Evolutionary conservation across 179 eudicot species (phyloP), one percentile per base, ranked within the genome.

Genomic region (Sideroxylon spinosum): DNA sequence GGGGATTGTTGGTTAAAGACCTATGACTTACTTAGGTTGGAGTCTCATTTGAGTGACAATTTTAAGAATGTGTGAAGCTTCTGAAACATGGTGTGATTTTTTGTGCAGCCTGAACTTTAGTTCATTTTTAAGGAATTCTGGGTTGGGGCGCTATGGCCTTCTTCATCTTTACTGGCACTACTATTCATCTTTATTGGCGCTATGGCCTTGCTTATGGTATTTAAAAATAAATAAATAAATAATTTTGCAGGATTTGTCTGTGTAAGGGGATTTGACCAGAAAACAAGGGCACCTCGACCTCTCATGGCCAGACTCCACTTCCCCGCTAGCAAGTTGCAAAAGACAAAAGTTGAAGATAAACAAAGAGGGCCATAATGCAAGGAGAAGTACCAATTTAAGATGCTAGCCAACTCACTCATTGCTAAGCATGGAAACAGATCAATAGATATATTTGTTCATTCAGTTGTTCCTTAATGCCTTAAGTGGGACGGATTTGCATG

Each of bases 261-360:
- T 75, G 86, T 86, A 70, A 77, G 88, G 56, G 86, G 85, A 68
- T 84, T 86, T 78, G 86, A 84, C 71, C 83, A 57, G 28, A 77
- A 69, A 70, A 57, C 78, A 62, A 84, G 88, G 80, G 81, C 81
- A 26, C 88, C 88, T 76, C 82, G 85, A 77, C 88, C 88, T 48
- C 85, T 86, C 49, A 82, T 84, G 86, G 86, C 88, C 44, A 86
- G 88, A 74, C 76, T 86, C 67, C 86, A 86, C 75, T 86, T 86
- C 73, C 79, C 86, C 44, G 88, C 88, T 59, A 86, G 88, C 72
- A 86, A 84, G 78, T 71, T 77, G 67, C 53, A 16, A 37, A 81
- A 84, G 82, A 63, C 68, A 86, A 71, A 37, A 78, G 79, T 74
- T 28, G 81, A 81, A 75, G 73, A 9, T 3, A 68, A 74, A 65